Evolutionary conservation across 2,329 filamentous ascomycete species (phyloP).

Genomic region (Elsinoe necatrix): DNA sequence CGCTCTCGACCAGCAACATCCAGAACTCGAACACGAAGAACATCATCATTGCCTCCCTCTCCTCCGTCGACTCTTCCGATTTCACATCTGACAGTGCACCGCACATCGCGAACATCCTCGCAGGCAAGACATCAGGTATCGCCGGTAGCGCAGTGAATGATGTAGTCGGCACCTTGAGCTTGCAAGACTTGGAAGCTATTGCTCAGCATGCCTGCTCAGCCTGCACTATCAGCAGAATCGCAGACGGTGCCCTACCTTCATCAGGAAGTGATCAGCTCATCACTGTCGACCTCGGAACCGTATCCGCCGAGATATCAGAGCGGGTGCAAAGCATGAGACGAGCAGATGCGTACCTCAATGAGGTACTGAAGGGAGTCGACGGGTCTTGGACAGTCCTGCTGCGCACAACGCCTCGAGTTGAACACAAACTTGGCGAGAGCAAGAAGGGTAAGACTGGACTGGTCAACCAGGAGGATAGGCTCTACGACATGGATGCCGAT

Average conservation of each 20-base stretch:
- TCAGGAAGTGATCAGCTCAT: neutral
- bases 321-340: neutral
- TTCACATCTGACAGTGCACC: neutral
- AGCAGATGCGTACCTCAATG: conserved; percentile 26
- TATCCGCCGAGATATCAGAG: neutral
- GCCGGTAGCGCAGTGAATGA: conserved; percentile 22
- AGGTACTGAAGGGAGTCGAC: conserved; percentile 14
- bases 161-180: neutral
- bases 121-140: neutral
- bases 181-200: neutral
- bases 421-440: neutral
- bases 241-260: neutral
- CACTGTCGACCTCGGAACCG: neutral
- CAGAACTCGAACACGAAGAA: conserved; percentile 16
- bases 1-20: neutral
- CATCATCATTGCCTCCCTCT: conserved; percentile 35
- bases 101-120: neutral
- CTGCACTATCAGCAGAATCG: neutral
- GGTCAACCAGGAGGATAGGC: conserved; percentile 13
- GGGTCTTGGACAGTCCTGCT: neutral
- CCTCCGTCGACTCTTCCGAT: conserved; percentile 30
- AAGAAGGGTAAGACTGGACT: neutral
- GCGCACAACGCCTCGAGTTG: conserved; percentile 47
- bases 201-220: neutral
- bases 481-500: conserved; percentile 52